These are phyloP conservation scores for Jatropha podagrica DNA, from an alignment of 441 rosid species.

Conservation along the genomic window DNA sequence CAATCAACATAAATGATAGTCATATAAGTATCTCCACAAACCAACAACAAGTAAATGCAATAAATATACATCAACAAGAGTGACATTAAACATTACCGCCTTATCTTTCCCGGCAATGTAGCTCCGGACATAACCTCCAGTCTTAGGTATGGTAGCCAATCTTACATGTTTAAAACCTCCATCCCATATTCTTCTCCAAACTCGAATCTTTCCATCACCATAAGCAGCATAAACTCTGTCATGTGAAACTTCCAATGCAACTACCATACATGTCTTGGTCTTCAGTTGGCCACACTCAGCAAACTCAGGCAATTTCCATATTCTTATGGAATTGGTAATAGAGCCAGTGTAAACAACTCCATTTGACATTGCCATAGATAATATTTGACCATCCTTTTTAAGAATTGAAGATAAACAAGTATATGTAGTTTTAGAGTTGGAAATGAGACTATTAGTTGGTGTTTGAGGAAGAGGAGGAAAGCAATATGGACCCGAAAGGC, in stretches of 20 bases:
- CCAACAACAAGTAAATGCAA: slow-evolving; percentile 7
- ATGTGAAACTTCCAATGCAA: slow-evolving; percentile 38
- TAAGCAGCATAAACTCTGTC: slow-evolving; percentile 48
- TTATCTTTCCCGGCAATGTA: slow-evolving; percentile 46
- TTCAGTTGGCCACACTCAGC: slow-evolving; percentile 45
- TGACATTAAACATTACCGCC: slow-evolving; percentile 31
- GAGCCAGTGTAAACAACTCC: slow-evolving; percentile 46
- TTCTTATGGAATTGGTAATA: slow-evolving; percentile 38
- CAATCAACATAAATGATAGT: not conserved
- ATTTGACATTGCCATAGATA: slow-evolving; percentile 36
- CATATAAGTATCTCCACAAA: not conserved
- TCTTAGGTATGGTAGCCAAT: slow-evolving; percentile 42
- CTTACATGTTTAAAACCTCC: slow-evolving; percentile 41
- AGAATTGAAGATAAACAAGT: slow-evolving; percentile 45
- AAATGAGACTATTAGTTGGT: not conserved
- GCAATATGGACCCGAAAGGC: slow-evolving; percentile 29
- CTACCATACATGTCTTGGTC: slow-evolving; percentile 38
- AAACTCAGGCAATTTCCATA: slow-evolving; percentile 53
- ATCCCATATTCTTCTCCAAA: slow-evolving; percentile 47
- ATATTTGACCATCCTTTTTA: slow-evolving; percentile 51
- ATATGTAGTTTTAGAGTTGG: slow-evolving; percentile 27
- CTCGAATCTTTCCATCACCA: slow-evolving; percentile 47
- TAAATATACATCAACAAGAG: not conserved
- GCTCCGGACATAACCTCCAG: slow-evolving; percentile 39
- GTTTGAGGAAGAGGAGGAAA: slow-evolving; percentile 28